phyloP scores from a whole-genome alignment of 257 asterid species.

The Nicotiana tomentosiformis region DNA sequence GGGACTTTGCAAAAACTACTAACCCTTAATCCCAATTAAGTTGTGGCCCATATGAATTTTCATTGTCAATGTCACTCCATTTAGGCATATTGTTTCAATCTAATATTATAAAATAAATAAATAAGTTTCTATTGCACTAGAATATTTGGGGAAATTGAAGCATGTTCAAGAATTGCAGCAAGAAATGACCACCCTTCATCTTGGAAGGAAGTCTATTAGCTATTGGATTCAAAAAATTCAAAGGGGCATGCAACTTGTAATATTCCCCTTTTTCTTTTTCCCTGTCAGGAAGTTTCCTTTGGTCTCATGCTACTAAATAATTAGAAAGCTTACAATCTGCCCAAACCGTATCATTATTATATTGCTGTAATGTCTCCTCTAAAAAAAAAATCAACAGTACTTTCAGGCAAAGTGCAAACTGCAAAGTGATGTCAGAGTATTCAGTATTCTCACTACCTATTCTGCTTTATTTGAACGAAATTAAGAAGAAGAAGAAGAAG shows the following conservation, averaged over 20 bases:
- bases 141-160: background rate
- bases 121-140: background rate
- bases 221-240: background rate
- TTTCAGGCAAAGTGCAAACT: background rate
- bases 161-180: background rate
- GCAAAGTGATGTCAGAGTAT: background rate
- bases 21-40: background rate
- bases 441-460: background rate
- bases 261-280: background rate
- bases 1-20: background rate
- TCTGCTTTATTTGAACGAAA: background rate
- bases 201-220: background rate
- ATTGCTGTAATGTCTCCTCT: constrained; percentile 6
- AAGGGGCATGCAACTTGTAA: background rate
- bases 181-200: constrained; percentile 8
- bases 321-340: constrained; percentile 5
- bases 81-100: background rate
- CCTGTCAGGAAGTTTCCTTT: constrained; percentile 1
- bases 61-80: background rate
- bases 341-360: constrained; percentile 13
- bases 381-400: background rate
- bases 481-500: too few species aligned
- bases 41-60: background rate
- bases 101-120: background rate
- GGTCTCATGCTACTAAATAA: constrained; percentile 1